These are phyloP conservation scores for Botrytis sinoallii DNA, from an alignment of 2,329 filamentous ascomycete species.

Conservation along the genomic window DNA sequence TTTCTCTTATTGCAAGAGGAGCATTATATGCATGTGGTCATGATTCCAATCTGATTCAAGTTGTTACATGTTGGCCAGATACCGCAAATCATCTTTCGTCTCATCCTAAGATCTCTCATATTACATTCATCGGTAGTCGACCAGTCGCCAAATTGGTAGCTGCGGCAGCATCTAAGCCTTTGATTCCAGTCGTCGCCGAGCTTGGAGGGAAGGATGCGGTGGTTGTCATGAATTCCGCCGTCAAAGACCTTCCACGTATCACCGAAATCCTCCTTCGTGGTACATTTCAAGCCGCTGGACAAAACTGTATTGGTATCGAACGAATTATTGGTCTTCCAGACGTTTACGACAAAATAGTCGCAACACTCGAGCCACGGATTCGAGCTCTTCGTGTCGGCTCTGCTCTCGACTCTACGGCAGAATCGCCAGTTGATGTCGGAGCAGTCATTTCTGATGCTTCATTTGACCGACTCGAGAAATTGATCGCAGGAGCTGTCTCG, in stretches of 20 bases:
- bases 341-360: slow-evolving; percentile 72
- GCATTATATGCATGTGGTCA: slow-evolving; percentile 82
- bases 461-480: slow-evolving; percentile 71
- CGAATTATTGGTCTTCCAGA: slow-evolving; percentile 77
- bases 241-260: slow-evolving; percentile 64
- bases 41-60: slow-evolving; percentile 77
- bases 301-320: slow-evolving; percentile 98
- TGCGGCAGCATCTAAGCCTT: slow-evolving; percentile 74
- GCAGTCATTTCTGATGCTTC: slow-evolving; percentile 79
- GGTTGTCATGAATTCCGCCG: slow-evolving; percentile 75
- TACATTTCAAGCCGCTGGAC: slow-evolving; percentile 90
- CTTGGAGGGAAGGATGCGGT: slow-evolving; percentile 94
- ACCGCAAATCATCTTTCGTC: slow-evolving; percentile 79
- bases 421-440: slow-evolving; percentile 69
- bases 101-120: slow-evolving; percentile 77
- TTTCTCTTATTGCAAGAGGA: slow-evolving; percentile 71
- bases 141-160: slow-evolving; percentile 86
- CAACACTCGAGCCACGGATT: slow-evolving; percentile 70
- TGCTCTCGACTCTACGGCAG: slow-evolving; percentile 49
- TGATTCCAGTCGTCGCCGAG: slow-evolving; percentile 89
- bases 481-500: slow-evolving; percentile 74
- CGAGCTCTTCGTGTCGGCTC: slow-evolving; percentile 72
- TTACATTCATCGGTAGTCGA: slow-evolving; percentile 94
- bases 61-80: slow-evolving; percentile 82
- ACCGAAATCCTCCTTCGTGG: slow-evolving; percentile 83